phyloP scores from a whole-genome alignment of 2,329 filamentous ascomycete species.

The Venturiaceae sp. region DNA sequence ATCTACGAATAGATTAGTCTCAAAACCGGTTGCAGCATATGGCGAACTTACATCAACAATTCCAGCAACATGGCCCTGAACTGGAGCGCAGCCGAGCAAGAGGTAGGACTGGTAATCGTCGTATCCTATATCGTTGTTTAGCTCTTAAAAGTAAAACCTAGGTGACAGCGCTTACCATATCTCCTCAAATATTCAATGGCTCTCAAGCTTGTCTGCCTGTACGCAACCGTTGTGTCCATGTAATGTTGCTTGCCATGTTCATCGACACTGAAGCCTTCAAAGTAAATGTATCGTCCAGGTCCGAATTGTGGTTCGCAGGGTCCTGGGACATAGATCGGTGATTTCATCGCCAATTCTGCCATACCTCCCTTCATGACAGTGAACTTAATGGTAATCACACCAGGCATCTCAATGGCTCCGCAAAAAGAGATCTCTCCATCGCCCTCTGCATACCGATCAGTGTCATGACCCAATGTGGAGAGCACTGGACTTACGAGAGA shows the following conservation, averaged over 20 bases:
- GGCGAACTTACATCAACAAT: conserved; percentile 56
- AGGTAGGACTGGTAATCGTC: conserved; percentile 75
- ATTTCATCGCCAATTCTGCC: conserved; percentile 64
- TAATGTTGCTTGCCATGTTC: conserved; percentile 84
- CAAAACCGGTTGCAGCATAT: not conserved
- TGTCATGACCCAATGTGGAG: not conserved
- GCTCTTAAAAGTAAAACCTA: not conserved
- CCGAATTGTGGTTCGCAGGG: conserved; percentile 85
- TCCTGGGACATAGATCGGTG: conserved; percentile 75
- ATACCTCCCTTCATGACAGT: conserved; percentile 77
- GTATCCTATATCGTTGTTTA: conserved; percentile 32
- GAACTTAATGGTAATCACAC: conserved; percentile 84
- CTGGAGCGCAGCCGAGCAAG: conserved; percentile 72
- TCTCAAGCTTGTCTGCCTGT: conserved; percentile 69
- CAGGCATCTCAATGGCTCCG: conserved; percentile 84
- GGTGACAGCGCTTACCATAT: conserved; percentile 42
- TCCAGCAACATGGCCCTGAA: conserved; percentile 81
- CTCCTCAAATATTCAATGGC: conserved; percentile 71
- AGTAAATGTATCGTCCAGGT: conserved; percentile 71
- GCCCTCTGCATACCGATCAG: conserved; percentile 44
- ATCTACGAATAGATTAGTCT: conserved; percentile 34
- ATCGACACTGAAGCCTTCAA: conserved; percentile 86
- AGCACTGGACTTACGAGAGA: conserved; percentile 44
- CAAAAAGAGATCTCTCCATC: conserved; percentile 80
- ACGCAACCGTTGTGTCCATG: conserved; percentile 77